Base-by-base conservation (phyloP, 148 eudicot genomes). In the Limonium bicolor region DNA sequence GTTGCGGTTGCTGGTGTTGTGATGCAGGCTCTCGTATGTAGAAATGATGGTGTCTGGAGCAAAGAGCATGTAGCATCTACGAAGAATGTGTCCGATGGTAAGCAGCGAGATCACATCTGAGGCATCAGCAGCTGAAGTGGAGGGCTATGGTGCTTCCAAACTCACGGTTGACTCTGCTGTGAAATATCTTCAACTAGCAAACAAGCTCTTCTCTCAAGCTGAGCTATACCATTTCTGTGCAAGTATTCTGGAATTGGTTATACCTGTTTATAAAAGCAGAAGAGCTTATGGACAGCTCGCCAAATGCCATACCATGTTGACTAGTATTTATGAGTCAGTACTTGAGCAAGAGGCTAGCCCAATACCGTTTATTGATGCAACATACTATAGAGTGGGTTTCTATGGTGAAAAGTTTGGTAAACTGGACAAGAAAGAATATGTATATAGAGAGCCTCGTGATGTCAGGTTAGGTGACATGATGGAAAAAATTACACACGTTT, bases 1-100 rank as follows among this genome's bases (percentile, higher is more conserved):
- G 99, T 92, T 47, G 94, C 90, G 63, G 99, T 92, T 64, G 99
- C 99, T 59, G 99, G 99, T 63, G 99, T 92, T 27, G 95, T 92
- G 52, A 92, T 92, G 99, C 99, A 78, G 90, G 99, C 99, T 61
- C 94, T 92, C 40, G 99, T 92, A 24, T 56, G 86, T 54, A 64
- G 99, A 59, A 92, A 85, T 57, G 99, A 92, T 54, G 99, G 99
- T 34, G 95, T 92, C 56, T 92, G 99, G 99, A 82, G 79, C 63
- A 68, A 50, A 40, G 95, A 85, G 46, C 99, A 92, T 37, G 86
- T 85, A 20, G 61, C 68, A 42, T 53, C 46, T 92, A 28, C 78
- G 94, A 36, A 92, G 82, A 69, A 92, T 92, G 54, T 92, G 99
- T 65, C 99, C 99, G 8, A 67, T 85, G 99, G 99, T 92, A 28